These are phyloP conservation scores for Globisporangium okanoganense DNA, from an alignment of 352 stramenopile genomes.

Conservation along the genomic window DNA sequence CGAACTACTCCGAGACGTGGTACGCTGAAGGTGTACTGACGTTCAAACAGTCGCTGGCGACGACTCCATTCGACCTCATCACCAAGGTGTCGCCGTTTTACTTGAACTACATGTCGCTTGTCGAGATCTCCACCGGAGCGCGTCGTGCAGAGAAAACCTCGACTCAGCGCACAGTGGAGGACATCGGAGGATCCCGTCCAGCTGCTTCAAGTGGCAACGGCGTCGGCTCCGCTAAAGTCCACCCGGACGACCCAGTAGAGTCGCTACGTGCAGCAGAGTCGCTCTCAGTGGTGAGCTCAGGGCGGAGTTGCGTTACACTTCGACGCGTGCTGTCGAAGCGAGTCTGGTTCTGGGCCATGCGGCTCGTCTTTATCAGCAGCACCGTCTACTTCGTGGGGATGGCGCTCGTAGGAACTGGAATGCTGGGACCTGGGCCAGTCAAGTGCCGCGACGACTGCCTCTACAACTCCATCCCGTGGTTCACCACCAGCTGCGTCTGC, in stretches of 20 bases:
- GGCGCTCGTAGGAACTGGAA: not conserved
- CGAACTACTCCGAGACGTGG: conserved; percentile 7
- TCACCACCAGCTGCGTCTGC: not conserved
- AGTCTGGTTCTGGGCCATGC: not conserved
- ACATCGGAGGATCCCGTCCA: too few species aligned
- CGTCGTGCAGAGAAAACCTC: not conserved
- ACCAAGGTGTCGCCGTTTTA: conserved; percentile 9
- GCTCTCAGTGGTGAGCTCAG: too few species aligned
- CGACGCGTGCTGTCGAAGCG: too few species aligned
- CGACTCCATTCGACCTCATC: not conserved
- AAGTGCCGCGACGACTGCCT: not conserved
- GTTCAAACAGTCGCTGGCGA: conserved; percentile 9
- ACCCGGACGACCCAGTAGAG: too few species aligned
- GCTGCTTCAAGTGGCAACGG: too few species aligned
- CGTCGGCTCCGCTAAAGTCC: too few species aligned
- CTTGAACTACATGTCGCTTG: conserved; percentile 11
- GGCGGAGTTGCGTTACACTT: too few species aligned
- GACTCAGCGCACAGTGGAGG: too few species aligned
- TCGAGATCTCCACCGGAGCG: conserved; percentile 5
- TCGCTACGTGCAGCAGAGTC: too few species aligned
- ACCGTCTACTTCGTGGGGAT: not conserved
- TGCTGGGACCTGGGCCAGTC: not conserved
- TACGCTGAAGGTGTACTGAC: conserved; percentile 9
- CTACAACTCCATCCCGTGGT: not conserved
- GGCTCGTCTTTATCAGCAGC: not conserved